A percentile compares a stretch with the other conserved stretches of the same genome.
Conservation (phyloP, 768 basidiomycete genomes). For the Mycena belliarum region DNA sequence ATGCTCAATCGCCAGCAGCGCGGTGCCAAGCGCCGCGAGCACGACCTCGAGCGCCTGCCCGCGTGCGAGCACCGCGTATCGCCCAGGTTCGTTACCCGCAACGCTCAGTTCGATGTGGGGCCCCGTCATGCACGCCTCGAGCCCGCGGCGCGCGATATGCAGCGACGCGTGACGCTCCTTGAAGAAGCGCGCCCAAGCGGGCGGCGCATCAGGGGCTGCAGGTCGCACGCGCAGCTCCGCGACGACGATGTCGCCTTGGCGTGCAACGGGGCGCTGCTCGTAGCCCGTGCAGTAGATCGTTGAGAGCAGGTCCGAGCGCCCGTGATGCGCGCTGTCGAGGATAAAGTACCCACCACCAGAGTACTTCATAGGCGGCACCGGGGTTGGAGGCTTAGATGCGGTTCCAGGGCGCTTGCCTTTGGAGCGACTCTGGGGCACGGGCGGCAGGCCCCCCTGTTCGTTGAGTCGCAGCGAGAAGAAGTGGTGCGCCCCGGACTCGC, state of each 20-base stretch:
- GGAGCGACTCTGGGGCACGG: not conserved
- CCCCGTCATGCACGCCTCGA: slow-evolving; percentile 22
- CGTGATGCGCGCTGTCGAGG: slow-evolving; percentile 18
- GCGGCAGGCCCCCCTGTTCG: slow-evolving; percentile 1
- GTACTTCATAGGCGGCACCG: not conserved
- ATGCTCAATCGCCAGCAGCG: slow-evolving; percentile 23
- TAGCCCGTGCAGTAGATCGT: slow-evolving; percentile 28
- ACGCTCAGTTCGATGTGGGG: slow-evolving; percentile 17
- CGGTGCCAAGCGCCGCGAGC: slow-evolving; percentile 17
- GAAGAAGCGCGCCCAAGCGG: slow-evolving; percentile 24
- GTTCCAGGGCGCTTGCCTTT: not conserved
- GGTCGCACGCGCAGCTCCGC: slow-evolving; percentile 25
- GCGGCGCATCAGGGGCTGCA: not conserved
- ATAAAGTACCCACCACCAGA: slow-evolving; percentile 26
- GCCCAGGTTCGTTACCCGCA: not conserved
- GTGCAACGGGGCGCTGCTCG: slow-evolving; percentile 15
- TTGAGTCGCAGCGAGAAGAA: slow-evolving; percentile 20
- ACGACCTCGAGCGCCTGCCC: slow-evolving; percentile 25
- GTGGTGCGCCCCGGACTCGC: slow-evolving; percentile 19
- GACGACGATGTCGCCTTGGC: slow-evolving; percentile 21
- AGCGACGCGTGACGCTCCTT: slow-evolving; percentile 24
- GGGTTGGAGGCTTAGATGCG: not conserved
- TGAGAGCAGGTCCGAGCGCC: slow-evolving; percentile 22
- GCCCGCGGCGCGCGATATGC: slow-evolving; percentile 23
- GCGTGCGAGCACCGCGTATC: slow-evolving; percentile 14